These are phyloP conservation scores for Euphorbia lathyris DNA, from an alignment of 345 rosid species.

Conservation along the genomic window DNA sequence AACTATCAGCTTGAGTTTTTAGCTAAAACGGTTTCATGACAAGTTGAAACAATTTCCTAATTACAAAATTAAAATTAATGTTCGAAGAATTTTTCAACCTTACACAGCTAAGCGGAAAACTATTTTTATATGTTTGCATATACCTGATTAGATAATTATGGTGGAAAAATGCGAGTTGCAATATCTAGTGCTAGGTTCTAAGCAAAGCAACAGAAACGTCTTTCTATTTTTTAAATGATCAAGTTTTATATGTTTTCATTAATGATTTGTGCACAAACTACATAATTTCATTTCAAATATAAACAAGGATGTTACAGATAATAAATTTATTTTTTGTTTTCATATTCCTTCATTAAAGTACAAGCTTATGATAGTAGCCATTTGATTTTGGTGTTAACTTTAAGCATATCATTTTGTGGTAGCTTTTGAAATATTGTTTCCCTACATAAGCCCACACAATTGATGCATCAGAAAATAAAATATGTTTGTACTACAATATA, in stretches of 20 bases:
- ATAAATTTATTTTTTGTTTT: too few species aligned
- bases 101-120: neutral
- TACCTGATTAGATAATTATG: neutral
- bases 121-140: neutral
- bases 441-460: neutral
- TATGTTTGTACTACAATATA: too few species aligned
- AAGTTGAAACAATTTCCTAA: neutral
- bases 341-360: neutral
- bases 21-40: too few species aligned
- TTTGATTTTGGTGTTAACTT: too few species aligned
- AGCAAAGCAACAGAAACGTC: neutral
- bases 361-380: neutral
- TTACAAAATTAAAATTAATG: too few species aligned
- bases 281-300: neutral
- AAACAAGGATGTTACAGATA: neutral
- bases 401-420: neutral
- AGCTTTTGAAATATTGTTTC: neutral
- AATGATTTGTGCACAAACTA: neutral
- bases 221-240: neutral
- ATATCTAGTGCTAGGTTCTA: neutral
- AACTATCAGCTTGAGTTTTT: too few species aligned
- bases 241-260: too few species aligned
- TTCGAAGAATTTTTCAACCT: neutral
- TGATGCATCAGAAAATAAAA: neutral
- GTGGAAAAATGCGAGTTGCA: neutral